A percentile compares a stretch with the other conserved stretches of the same genome.
phyloP scores from a whole-genome alignment of 2,329 filamentous ascomycete genomes.

The Niveomyces coronatus region DNA sequence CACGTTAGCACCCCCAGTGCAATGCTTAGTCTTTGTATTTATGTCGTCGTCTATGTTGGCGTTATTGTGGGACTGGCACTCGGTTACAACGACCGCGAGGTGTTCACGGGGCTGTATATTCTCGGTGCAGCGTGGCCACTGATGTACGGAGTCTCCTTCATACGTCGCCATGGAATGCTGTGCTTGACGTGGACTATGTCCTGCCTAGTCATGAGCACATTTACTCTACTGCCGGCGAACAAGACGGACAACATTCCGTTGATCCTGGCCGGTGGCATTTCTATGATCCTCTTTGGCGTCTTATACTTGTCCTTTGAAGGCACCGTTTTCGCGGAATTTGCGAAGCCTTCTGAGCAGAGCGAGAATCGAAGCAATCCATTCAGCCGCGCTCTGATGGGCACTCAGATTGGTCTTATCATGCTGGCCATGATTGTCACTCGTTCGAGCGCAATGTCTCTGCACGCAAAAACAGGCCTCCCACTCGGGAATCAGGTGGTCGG shows the following conservation, averaged over 20 bases:
- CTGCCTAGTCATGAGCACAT: conserved; percentile 76
- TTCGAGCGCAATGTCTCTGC: conserved; percentile 74
- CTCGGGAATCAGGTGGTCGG: conserved; percentile 80
- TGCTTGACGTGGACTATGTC: conserved; percentile 63
- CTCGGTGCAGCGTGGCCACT: conserved; percentile 69
- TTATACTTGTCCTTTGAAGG: conserved; percentile 76
- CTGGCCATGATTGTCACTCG: conserved; percentile 79
- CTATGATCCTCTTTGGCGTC: conserved; percentile 70
- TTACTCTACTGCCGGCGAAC: conserved; percentile 78
- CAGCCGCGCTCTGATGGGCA: conserved; percentile 51
- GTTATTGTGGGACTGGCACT: conserved; percentile 75
- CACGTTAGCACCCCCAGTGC: conserved; percentile 53
- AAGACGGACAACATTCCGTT: conserved; percentile 69
- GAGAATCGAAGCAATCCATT: conserved; percentile 28
- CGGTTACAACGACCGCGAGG: conserved; percentile 83
- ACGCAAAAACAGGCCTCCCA: conserved; percentile 76
- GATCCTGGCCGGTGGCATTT: conserved; percentile 62
- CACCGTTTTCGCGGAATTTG: conserved; percentile 36
- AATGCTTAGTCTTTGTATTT: conserved; percentile 49
- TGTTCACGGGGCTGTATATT: conserved; percentile 73
- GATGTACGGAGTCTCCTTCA: conserved; percentile 62
- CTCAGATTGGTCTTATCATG: conserved; percentile 69
- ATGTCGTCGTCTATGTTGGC: conserved; percentile 57
- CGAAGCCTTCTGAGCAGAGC: conserved; percentile 1
- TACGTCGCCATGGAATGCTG: conserved; percentile 54